Conservation (phyloP, 2,329 filamentous ascomycete species). For the Aspergillus quadricinctus region DNA sequence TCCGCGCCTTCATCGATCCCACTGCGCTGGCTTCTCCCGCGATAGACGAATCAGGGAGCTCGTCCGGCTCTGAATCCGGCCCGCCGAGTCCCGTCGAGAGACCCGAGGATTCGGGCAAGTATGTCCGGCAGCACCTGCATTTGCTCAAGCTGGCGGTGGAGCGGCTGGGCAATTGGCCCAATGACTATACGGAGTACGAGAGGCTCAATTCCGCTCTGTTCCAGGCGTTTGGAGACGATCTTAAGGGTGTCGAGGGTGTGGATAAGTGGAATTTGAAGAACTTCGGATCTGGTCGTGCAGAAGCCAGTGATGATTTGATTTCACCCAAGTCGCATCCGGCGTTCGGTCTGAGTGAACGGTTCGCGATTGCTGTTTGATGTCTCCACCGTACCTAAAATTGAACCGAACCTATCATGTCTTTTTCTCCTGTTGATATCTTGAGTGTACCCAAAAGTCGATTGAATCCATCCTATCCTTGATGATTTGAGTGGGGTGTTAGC, state of each 20-base stretch:
- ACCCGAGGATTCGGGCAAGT: conserved; percentile 17
- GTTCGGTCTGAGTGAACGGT: conserved; percentile 3
- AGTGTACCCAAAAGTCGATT: too few species aligned
- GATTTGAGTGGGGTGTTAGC: too few species aligned
- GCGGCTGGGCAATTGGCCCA: conserved; percentile 39
- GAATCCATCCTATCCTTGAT: too few species aligned
- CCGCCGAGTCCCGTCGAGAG: conserved; percentile 15
- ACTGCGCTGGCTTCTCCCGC: conserved; percentile 26
- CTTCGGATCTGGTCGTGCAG: conserved; percentile 44
- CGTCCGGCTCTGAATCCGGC: conserved; percentile 17
- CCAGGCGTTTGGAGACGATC: conserved; percentile 31
- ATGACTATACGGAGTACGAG: conserved; percentile 45
- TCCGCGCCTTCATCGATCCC: conserved; percentile 30
- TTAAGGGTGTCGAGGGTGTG: conserved; percentile 40
- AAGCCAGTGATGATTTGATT: conserved; percentile 32
- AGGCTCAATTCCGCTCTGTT: conserved; percentile 43
- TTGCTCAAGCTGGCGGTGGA: conserved; percentile 35
- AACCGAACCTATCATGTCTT: too few species aligned
- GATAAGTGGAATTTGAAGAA: conserved; percentile 45
- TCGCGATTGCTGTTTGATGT: conserved; percentile 8
- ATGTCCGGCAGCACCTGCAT: conserved; percentile 30
- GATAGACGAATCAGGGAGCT: conserved; percentile 17
- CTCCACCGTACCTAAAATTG: too few species aligned
- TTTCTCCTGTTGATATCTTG: too few species aligned
- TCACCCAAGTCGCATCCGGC: conserved; percentile 5